A percentile compares a stretch with the other conserved stretches of the same genome.
Conservation (phyloP, 1,284 basidiomycete genomes). For the Schizopora paradoxa region DNA sequence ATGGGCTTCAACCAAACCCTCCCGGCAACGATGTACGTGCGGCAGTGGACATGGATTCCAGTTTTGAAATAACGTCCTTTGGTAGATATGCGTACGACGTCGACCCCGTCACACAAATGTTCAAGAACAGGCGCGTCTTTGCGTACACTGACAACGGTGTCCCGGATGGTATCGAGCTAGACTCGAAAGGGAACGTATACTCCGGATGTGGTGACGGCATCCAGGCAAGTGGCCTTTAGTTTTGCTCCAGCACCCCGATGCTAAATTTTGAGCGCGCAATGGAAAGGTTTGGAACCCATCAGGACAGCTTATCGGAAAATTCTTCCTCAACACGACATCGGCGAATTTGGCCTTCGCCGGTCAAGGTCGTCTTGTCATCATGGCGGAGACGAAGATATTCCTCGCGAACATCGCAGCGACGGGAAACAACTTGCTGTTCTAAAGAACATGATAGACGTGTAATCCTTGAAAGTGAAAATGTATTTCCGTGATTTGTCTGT, state of each 20-base stretch:
- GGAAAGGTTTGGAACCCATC: conserved; percentile 55
- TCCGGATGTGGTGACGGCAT: conserved; percentile 69
- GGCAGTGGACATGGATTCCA: neutral
- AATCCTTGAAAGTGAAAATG: no score
- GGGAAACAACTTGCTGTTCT: conserved; percentile 26
- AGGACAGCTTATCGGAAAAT: conserved; percentile 68
- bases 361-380: conserved; percentile 55
- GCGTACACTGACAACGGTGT: conserved; percentile 64
- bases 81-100: conserved; percentile 70
- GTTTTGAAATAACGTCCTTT: neutral
- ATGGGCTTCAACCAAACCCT: conserved; percentile 54
- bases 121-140: conserved; percentile 64
- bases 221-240: conserved; percentile 35
- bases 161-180: conserved; percentile 55
- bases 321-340: conserved; percentile 54
- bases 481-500: no score
- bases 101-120: conserved; percentile 47
- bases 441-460: no score
- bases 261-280: neutral
- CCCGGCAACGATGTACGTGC: conserved; percentile 62
- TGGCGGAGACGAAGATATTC: conserved; percentile 64
- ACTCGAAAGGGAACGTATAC: conserved; percentile 64
- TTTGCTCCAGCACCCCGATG: neutral
- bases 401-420: conserved; percentile 49
- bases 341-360: conserved; percentile 70